Conservation (phyloP, 345 rosid species). For the Eucalyptus grandis region DNA sequence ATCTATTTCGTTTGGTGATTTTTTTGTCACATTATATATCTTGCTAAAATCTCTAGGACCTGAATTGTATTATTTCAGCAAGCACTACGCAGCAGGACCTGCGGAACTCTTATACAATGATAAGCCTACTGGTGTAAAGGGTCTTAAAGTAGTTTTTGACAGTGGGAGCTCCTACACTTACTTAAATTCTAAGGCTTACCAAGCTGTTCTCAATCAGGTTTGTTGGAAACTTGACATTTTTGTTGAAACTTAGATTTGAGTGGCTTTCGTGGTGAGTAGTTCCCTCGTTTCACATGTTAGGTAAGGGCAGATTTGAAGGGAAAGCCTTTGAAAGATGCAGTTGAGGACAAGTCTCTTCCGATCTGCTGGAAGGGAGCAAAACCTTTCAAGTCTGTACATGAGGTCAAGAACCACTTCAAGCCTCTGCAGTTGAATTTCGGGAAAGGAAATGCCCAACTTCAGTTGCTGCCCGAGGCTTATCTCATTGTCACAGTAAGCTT, state of each 20-base stretch:
- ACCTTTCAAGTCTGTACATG: slow-evolving; percentile 32
- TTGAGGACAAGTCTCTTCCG: slow-evolving; percentile 53
- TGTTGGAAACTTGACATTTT: background rate
- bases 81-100: slow-evolving; percentile 52
- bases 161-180: slow-evolving; percentile 94
- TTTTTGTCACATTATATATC: background rate
- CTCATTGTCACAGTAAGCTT: slow-evolving; percentile 65
- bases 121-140: slow-evolving; percentile 46
- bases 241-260: background rate
- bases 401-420: slow-evolving; percentile 49
- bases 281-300: slow-evolving; percentile 7
- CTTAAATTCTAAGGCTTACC: slow-evolving; percentile 42
- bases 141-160: slow-evolving; percentile 50
- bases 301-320: slow-evolving; percentile 24
- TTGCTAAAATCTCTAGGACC: background rate
- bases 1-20: background rate
- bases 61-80: slow-evolving; percentile 23
- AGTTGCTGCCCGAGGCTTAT: slow-evolving; percentile 57
- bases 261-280: background rate
- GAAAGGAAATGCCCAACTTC: slow-evolving; percentile 33
- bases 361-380: slow-evolving; percentile 82
- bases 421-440: slow-evolving; percentile 39
- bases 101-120: slow-evolving; percentile 52
- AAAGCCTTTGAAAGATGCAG: slow-evolving; percentile 32
- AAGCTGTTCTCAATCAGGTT: slow-evolving; percentile 43